These are phyloP conservation scores for Globisporangium abappressorium DNA, from an alignment of 352 stramenopile genomes.

Conservation along the genomic window DNA sequence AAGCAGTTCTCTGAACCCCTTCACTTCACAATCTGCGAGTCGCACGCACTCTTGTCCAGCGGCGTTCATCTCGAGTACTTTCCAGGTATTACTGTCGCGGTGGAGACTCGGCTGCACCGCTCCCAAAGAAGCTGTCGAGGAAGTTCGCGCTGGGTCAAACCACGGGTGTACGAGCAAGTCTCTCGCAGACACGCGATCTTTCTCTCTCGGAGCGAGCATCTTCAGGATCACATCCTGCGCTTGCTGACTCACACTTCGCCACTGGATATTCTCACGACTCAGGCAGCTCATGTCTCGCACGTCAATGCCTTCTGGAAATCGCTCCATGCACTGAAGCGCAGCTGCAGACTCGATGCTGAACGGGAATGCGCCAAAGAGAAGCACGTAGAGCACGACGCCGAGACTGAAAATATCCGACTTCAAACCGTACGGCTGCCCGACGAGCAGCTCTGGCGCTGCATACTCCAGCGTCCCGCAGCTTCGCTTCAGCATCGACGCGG, in stretches of 20 bases:
- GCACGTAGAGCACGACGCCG: constrained; percentile 75
- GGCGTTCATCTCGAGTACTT: constrained; percentile 15
- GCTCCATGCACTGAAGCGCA: constrained; percentile 58
- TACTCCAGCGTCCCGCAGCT: constrained; percentile 82
- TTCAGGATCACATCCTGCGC: constrained; percentile 62
- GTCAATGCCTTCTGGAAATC: constrained; percentile 57
- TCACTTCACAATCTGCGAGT: constrained; percentile 46
- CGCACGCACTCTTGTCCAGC: constrained; percentile 28
- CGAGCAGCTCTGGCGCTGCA: constrained; percentile 66
- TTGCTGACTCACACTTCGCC: constrained; percentile 44
- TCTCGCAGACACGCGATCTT: constrained; percentile 58
- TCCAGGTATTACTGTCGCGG: constrained; percentile 14
- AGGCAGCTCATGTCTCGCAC: constrained; percentile 83
- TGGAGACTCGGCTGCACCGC: neutral
- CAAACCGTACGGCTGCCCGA: constrained; percentile 61
- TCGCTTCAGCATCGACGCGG: constrained; percentile 46
- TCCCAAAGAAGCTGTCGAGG: neutral
- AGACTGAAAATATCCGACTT: constrained; percentile 82
- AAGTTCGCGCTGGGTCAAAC: constrained; percentile 30
- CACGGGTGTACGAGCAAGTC: constrained; percentile 64
- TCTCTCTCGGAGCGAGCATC: constrained; percentile 49
- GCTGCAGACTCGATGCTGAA: constrained; percentile 75
- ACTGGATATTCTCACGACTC: constrained; percentile 49
- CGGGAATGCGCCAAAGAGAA: constrained; percentile 75
- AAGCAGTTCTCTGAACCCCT: constrained; percentile 69